Base-by-base conservation (phyloP, 106 monocot genomes). In the Dendrobium nobile region DNA sequence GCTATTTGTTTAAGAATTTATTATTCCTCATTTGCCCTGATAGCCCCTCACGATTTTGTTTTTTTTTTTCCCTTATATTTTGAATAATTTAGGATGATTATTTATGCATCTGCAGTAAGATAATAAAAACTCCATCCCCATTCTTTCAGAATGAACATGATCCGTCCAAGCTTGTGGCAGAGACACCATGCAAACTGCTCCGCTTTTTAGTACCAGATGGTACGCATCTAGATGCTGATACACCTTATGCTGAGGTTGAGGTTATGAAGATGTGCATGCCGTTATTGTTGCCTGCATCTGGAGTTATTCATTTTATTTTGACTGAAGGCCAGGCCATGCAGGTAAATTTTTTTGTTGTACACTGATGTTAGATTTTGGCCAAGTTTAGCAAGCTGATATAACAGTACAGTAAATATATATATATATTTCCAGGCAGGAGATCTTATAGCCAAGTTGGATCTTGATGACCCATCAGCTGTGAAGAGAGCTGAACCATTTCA, bases 251-350 rank as follows among this genome's bases (percentile, higher is more conserved):
- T 31, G 98, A 99, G 82, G 98, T 99, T 84, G 98, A 99, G 81
- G 98, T 99, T 48, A 99, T 99, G 98, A 99, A 99, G 73, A 99
- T 99, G 98, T 99, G 98, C 84, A 95, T 99, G 98, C 98, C 98
- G 41, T 89, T 99, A 54, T 75, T 95, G n/a, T 83, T 95, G 67
- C 98, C 98, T 74, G 95, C 98, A 75, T 99, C 98, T 75, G 98
- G 98, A 47, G 85, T 90, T 58, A 99, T 99, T 79, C 98, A 99
- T 77, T 93, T 95, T 73, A 68, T 90, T 9, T 86, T 95, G 89
- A 85, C 95, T 24, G 98, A 99, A 83, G 98, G 98, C 55, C 95
- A 99, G 77, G 88, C 98, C 47, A 89, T 99, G 95, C 92, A 93
- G 95, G 98, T 93, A 80, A 75, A 37, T 77, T 68, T 75, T 79